Percentiles rank a stretch among this genome's conserved stretches.
These are phyloP conservation scores for Eudorina sp. DNA, from an alignment of 139 green algal genomes.

Conservation along the genomic window DNA sequence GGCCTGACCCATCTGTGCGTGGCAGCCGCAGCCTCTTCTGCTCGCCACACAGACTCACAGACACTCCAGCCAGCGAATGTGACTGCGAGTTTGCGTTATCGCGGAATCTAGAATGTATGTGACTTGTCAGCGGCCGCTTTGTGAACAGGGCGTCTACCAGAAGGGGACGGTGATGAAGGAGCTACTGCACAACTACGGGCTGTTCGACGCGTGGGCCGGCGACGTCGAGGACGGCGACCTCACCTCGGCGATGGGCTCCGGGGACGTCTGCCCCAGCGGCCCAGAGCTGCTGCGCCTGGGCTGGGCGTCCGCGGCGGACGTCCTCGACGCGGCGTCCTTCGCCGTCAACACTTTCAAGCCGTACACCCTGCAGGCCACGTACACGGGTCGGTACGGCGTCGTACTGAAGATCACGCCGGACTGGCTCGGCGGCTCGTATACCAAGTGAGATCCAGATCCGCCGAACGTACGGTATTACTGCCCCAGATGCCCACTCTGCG, in stretches of 20 bases:
- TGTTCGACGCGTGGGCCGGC: neutral
- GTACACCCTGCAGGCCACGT: neutral
- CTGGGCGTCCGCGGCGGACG: neutral
- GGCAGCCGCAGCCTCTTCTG: no score
- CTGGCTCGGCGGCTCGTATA: neutral
- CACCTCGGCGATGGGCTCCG: neutral
- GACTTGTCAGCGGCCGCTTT: no score
- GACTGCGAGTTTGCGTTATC: no score
- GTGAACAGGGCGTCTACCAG: neutral
- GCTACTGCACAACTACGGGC: conserved; percentile 15
- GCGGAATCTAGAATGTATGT: no score
- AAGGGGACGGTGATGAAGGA: conserved; percentile 24
- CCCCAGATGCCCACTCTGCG: no score
- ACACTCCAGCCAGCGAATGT: no score
- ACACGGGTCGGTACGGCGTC: neutral
- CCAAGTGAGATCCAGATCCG: no score
- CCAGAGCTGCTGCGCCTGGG: neutral
- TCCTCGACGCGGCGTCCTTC: neutral
- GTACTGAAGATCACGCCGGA: neutral
- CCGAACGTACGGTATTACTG: no score
- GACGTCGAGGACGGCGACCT: neutral
- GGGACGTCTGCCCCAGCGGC: neutral
- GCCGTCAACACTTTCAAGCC: neutral
- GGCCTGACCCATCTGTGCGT: no score
- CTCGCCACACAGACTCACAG: no score